Conservation (phyloP, 345 rosid species). For the Clarkia xantiana region DNA sequence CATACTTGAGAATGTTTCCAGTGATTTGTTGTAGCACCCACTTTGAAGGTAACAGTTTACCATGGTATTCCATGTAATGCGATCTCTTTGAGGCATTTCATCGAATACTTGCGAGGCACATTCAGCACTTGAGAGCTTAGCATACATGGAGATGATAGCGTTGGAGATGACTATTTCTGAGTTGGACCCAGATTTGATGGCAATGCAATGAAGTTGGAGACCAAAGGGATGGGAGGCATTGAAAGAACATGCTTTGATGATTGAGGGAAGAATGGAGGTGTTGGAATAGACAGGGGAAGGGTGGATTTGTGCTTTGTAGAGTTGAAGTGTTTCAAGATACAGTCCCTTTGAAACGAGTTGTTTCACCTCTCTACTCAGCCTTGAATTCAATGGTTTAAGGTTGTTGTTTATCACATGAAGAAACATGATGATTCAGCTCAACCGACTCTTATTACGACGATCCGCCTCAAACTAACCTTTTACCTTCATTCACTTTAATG, state of each 20-base stretch:
- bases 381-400: no score
- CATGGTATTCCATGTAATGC: constrained; percentile 29
- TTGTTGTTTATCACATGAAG: no score
- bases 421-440: no score
- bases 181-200: constrained; percentile 30
- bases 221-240: constrained; percentile 16
- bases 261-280: constrained; percentile 30
- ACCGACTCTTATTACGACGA: no score
- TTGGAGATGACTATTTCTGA: constrained; percentile 27
- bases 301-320: constrained; percentile 22
- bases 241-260: constrained; percentile 32
- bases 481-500: no score
- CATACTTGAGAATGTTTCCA: constrained; percentile 22
- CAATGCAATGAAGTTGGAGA: constrained; percentile 25
- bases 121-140: constrained; percentile 10
- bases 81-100: constrained; percentile 28
- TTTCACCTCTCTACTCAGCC: constrained; percentile 13
- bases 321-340: constrained; percentile 15
- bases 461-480: no score
- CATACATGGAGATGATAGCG: constrained; percentile 33
- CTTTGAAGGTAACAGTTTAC: constrained; percentile 20
- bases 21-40: constrained; percentile 19
- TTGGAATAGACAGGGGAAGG: constrained; percentile 15
- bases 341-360: constrained; percentile 20
- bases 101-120: constrained; percentile 26